phyloP scores from a whole-genome alignment of 345 rosid genomes.

The Rhizophora mangle region DNA sequence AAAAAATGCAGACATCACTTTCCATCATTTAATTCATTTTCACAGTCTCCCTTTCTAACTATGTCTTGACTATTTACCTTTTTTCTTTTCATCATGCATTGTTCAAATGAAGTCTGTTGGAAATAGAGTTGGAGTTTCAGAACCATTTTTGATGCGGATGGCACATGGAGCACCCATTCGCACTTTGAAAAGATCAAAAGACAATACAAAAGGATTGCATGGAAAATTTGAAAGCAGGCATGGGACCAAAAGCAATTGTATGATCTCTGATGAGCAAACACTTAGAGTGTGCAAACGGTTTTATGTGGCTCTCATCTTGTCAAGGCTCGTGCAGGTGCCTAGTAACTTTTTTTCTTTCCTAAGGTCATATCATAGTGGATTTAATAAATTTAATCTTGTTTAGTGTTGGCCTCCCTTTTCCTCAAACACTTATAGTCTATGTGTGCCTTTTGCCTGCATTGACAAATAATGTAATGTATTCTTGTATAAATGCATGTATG shows the following conservation, averaged over 20 bases:
- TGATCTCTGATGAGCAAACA: conserved; percentile 68
- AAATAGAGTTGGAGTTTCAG: conserved; percentile 86
- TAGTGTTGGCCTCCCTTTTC: background rate
- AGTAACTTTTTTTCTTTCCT: conserved; percentile 8
- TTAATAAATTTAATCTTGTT: background rate
- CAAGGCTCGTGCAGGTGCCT: conserved; percentile 85
- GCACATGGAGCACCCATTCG: conserved; percentile 91
- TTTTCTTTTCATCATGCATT: conserved; percentile 2
- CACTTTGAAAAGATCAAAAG: conserved; percentile 40
- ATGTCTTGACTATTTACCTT: background rate
- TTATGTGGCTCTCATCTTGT: conserved; percentile 92
- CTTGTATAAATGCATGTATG: background rate
- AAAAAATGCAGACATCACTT: background rate
- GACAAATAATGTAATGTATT: background rate
- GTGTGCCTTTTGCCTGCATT: background rate
- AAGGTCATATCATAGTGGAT: no score
- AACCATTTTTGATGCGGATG: conserved; percentile 98
- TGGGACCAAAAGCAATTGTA: conserved; percentile 40
- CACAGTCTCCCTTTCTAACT: background rate
- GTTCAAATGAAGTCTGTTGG: conserved; percentile 77
- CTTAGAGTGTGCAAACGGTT: conserved; percentile 90
- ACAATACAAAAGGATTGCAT: conserved; percentile 32
- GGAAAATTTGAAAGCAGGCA: conserved; percentile 40
- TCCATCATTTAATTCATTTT: background rate
- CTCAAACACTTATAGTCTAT: background rate